Evolutionary conservation across 345 rosid species (phyloP), one percentile per base, ranked within the genome.

Genomic region (Linum lewisii): DNA sequence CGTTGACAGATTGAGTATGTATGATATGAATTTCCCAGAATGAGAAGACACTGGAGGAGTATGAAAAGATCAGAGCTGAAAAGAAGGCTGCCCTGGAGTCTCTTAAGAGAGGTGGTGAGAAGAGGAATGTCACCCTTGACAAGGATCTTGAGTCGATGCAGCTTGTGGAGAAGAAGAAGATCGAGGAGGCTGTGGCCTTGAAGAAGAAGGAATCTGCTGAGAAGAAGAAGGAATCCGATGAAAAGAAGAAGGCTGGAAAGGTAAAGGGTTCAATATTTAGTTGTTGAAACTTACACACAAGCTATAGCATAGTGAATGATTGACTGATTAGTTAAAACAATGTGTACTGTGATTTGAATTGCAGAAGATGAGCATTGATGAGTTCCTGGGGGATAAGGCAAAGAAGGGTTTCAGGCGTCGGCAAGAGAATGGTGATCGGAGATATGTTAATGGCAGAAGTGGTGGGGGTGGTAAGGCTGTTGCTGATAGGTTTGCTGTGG

Each of bases 111-210:
- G 8, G 20, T 25, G 4, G 20, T 37, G 60, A 42, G 63, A 32
- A 11, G 21, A 69, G 57, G 21, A 18, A 44, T 54, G 69, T 55
- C 9, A 16, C 2, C 7, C 14, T 24, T 1, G 65, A 64, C 52
- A 55, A 64, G 53, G 69, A 69, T 58, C 47, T 59, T 32, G 61
- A 70, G 25, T 60, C 54, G 2, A 54, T 64, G 65, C 42, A 59
- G 4, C 32, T 47, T 16, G 19, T 61, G 56, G 66, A 32, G 38
- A 71, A 65, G 51, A 65, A 65, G 51, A 22, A 61, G 38, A 22
- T 9, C 0, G 25, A 56, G 9, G 37, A 24, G 21, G 49, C 2
- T 22, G 15, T 2, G 6, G 3, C 54, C 3, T 15, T 18, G 53
- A 49, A 19, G 23, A 24, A 52, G 23, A 21, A 52, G 19, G 24